Percentiles rank a stretch among this genome's conserved stretches.
Evolutionary conservation across 2,329 filamentous ascomycete genomes (phyloP).

Genomic region (Acrodontium crateriforme): DNA sequence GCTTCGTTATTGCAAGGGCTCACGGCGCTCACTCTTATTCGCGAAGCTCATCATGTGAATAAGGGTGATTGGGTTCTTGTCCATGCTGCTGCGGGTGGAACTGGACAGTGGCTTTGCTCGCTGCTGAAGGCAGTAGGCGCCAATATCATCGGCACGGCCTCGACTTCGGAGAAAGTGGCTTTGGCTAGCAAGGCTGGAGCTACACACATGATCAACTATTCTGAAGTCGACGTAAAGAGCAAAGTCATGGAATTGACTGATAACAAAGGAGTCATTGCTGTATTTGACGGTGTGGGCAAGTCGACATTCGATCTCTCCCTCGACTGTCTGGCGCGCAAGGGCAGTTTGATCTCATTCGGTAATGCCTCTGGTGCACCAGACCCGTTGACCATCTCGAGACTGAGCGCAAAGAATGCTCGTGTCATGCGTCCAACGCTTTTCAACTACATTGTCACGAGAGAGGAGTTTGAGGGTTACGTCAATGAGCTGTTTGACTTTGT

Average conservation of each 20-base stretch:
- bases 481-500: slow-evolving; percentile 63
- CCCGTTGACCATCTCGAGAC: slow-evolving; percentile 47
- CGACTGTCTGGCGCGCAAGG: slow-evolving; percentile 62
- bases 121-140: slow-evolving; percentile 60
- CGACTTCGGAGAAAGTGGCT: slow-evolving; percentile 56
- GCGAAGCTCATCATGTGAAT: slow-evolving; percentile 58
- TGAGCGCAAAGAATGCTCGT: slow-evolving; percentile 63
- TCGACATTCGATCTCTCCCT: slow-evolving; percentile 69
- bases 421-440: slow-evolving; percentile 62
- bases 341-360: slow-evolving; percentile 63
- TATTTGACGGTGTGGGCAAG: slow-evolving; percentile 80
- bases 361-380: slow-evolving; percentile 69
- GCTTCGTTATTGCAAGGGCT: slow-evolving; percentile 67
- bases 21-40: slow-evolving; percentile 66
- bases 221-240: slow-evolving; percentile 41
- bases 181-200: slow-evolving; percentile 59
- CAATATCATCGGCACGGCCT: slow-evolving; percentile 66
- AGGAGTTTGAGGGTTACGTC: slow-evolving; percentile 58
- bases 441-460: slow-evolving; percentile 53
- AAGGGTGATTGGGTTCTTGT: slow-evolving; percentile 70
- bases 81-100: slow-evolving; percentile 75
- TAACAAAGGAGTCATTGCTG: slow-evolving; percentile 57
- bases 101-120: slow-evolving; percentile 62
- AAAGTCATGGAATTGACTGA: slow-evolving; percentile 56
- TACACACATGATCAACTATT: slow-evolving; percentile 57